phyloP scores from a whole-genome alignment of 1,284 basidiomycete genomes.

The Trametes pubescens region DNA sequence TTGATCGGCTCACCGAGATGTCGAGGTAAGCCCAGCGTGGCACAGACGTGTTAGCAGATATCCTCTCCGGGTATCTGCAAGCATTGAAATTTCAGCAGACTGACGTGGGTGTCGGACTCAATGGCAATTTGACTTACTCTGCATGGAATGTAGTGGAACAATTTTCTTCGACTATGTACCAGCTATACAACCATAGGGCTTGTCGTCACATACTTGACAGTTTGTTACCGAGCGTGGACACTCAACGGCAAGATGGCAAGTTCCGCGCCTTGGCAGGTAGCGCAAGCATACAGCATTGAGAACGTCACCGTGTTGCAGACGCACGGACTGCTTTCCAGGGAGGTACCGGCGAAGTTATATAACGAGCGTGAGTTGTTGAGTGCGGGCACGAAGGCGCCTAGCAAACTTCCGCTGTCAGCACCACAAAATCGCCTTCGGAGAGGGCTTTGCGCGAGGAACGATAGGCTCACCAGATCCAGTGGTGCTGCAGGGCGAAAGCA shows the following conservation, averaged over 20 bases:
- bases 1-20: background rate
- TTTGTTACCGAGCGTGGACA: background rate
- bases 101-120: background rate
- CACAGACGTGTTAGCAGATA: background rate
- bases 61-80: background rate
- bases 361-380: background rate
- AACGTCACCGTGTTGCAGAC: conserved; percentile 7
- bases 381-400: background rate
- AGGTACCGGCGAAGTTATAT: conserved; percentile 9
- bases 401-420: no score
- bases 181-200: background rate
- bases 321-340: background rate
- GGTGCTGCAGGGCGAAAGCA: background rate
- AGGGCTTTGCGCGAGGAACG: background rate
- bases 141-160: background rate
- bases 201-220: background rate
- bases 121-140: background rate
- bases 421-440: background rate
- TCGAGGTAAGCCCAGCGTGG: background rate
- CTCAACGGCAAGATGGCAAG: conserved; percentile 6
- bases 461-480: background rate
- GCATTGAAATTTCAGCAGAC: background rate
- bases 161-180: conserved; percentile 1
- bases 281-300: conserved; percentile 9
- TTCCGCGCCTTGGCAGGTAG: conserved; percentile 10